phyloP scores from a whole-genome alignment of 345 rosid genomes.

The Pistacia vera region DNA sequence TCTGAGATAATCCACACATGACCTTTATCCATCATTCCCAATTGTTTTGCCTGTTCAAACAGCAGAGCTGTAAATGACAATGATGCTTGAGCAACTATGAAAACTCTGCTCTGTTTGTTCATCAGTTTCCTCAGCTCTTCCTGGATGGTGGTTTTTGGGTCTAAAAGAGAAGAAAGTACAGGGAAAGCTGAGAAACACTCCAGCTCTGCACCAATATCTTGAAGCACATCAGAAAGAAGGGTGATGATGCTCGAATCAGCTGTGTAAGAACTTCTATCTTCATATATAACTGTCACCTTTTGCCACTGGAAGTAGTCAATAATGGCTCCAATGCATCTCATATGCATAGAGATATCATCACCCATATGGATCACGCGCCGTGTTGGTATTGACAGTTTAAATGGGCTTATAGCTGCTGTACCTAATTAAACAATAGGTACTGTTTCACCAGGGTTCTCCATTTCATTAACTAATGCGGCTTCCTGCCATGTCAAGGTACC shows the following conservation, averaged over 20 bases:
- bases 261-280: not conserved
- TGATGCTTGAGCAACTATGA: not conserved
- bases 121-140: not conserved
- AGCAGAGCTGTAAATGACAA: not conserved
- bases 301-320: not conserved
- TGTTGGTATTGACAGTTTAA: not conserved
- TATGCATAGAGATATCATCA: not conserved
- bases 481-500: not conserved
- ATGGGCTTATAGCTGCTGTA: not conserved
- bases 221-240: not conserved
- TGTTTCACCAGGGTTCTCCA: not conserved
- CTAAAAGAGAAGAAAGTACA: not conserved
- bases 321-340: not conserved
- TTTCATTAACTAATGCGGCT: not conserved
- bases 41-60: not conserved
- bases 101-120: not conserved
- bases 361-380: not conserved
- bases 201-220: not conserved
- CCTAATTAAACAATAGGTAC: not conserved
- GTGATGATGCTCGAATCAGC: slow-evolving; percentile 2
- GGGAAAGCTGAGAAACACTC: not conserved
- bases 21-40: not conserved
- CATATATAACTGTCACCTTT: not conserved
- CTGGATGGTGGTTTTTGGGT: not conserved
- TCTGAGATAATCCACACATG: not conserved